A percentile compares a stretch with the other conserved stretches of the same genome.
Evolutionary conservation across 441 rosid genomes (phyloP).

Genomic region (Aquilaria agallochum): DNA sequence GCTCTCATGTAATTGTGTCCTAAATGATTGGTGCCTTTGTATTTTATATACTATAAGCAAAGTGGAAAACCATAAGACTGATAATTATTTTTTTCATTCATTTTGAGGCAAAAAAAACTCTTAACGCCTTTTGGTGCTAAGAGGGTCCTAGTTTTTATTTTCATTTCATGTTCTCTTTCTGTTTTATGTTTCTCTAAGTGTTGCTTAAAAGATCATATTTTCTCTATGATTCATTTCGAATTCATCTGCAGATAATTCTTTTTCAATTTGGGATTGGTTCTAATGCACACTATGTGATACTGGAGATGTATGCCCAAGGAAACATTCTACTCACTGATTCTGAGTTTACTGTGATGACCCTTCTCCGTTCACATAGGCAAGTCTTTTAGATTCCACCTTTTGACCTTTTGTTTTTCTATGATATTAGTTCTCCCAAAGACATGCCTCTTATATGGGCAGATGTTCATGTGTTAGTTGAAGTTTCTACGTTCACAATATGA

Average conservation of each 20-base stretch:
- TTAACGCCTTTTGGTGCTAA: no score
- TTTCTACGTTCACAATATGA: neutral
- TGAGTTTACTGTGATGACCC: conserved; percentile 83
- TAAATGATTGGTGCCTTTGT: no score
- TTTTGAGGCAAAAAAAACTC: no score
- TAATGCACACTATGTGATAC: conserved; percentile 82
- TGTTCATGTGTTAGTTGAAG: no score
- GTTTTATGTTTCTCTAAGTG: neutral
- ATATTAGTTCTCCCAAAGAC: no score
- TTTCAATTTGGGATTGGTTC: conserved; percentile 92
- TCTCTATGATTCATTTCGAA: no score
- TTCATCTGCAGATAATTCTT: conserved; percentile 61
- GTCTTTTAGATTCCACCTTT: conserved; percentile 1
- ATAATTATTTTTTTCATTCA: no score
- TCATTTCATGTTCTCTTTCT: neutral
- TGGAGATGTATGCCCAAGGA: conserved; percentile 99
- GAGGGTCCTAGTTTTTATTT: neutral
- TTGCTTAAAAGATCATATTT: neutral
- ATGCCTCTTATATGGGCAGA: no score
- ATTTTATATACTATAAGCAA: no score
- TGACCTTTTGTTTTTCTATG: no score
- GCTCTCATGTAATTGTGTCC: no score
- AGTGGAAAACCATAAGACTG: no score
- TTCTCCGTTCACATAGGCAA: conserved; percentile 95
- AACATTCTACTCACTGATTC: conserved; percentile 92